Evolutionary conservation across 495 filamentous ascomycete genomes (phyloP), one percentile per base, ranked within the genome.

Genomic region (Bacidia gigantensis): DNA sequence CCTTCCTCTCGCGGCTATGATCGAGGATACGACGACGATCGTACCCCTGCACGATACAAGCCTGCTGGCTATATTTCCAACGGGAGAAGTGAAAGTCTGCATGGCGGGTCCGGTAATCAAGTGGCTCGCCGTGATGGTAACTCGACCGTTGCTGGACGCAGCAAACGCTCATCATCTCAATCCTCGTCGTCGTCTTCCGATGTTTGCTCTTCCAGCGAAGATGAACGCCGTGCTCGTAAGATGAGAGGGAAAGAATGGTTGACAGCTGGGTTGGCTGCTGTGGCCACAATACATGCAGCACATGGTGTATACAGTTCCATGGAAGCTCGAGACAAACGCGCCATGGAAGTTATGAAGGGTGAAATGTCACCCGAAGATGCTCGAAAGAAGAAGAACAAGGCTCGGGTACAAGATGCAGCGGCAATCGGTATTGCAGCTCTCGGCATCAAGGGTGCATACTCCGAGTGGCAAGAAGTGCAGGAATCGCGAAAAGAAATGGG

Each of bases 221-320:
- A 87, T 64, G 76, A 80, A 62, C 77, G 78, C 59, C 70, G 71
- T 50, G 69, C 69, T 42, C 80, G 74, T 61, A 82, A 86, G 63
- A 76, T 84, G 74, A 76, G 76, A 72, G 80, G 80, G 72, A 88
- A 88, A 69, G 83, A 87, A 73, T 66, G 83, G 60, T 59, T 88
- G 54, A 85, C 83, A 46, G 81, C 82, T 45, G 82, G 82, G 50
- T 66, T 88, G 55, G 84, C 84, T 43, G 79, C 79, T 53, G 79
- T 88, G 58, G 84, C 84, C 60, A 85, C 84, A 49, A 82, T 87
- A 60, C 84, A 87, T 63, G 82, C 83, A 45, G 82, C 80, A 14
- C 76, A 85, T 65, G 80, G 75, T 55, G 74, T 88, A 59, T 87
- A 87, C 67, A 70, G 72, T 56, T 82, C 75, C 59, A 79, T 85